Conservation (phyloP, 78 protist species). For the Planoprotostelium fungivorum region DNA sequence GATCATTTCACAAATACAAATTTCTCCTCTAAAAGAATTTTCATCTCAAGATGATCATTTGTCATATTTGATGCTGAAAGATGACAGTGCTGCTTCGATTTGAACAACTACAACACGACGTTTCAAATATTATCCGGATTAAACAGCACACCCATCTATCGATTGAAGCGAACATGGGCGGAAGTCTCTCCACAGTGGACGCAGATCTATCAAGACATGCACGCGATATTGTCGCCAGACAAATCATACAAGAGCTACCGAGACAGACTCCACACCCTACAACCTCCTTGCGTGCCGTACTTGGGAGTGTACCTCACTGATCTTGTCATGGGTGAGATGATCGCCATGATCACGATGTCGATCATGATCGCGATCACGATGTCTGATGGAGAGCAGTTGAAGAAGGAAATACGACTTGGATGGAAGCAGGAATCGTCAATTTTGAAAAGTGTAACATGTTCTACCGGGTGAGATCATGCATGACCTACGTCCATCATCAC, state of each 20-base stretch:
- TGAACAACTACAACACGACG: constrained; percentile 40
- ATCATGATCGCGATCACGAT: neutral
- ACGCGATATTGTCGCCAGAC: constrained; percentile 33
- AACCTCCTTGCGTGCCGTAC: constrained; percentile 34
- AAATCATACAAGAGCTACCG: constrained; percentile 34
- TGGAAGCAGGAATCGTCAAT: neutral
- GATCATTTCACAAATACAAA: too few species aligned
- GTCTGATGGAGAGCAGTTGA: neutral
- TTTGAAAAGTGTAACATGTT: neutral
- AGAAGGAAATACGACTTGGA: neutral
- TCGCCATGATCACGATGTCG: too few species aligned
- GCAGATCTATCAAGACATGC: constrained; percentile 27
- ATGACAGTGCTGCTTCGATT: constrained; percentile 18
- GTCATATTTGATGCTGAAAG: neutral
- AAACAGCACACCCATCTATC: constrained; percentile 28
- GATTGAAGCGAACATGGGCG: constrained; percentile 56
- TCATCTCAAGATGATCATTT: too few species aligned
- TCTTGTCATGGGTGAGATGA: constrained; percentile 5
- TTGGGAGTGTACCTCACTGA: constrained; percentile 59
- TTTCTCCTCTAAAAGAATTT: too few species aligned
- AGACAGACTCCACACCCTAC: constrained; percentile 35
- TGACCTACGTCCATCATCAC: neutral
- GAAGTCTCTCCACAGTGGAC: constrained; percentile 22
- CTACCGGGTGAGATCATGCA: neutral
- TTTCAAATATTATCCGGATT: constrained; percentile 51